Base-by-base conservation (phyloP, 1,284 basidiomycete species). In the Macrocystidia cucumis region DNA sequence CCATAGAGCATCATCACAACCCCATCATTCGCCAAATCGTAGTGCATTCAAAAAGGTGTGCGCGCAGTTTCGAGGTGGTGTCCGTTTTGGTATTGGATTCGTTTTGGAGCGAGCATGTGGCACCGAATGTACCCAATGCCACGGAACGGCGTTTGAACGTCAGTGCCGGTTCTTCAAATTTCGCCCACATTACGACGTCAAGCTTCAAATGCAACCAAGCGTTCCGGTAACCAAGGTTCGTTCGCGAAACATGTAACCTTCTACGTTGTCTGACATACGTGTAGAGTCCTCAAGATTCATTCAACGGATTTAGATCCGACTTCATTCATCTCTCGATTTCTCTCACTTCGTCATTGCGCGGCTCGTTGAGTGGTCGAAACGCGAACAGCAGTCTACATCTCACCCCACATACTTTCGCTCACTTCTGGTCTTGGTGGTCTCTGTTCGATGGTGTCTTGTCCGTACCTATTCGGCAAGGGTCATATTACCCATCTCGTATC, bases 241-340 rank as follows among this genome's bases (percentile, higher is more conserved):
- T 16, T 30, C 17, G 9, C 12, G 5, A n/a, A 30, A 27, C 13
- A 35, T 14, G 28, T 7, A 23, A 29, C 7, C 6, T 19, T 19
- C 3, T 9, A 29, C 17, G 18, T 40, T 38, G 34, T 37, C 27
- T 30, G 22, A 32, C 17, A 33, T 9, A 34, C 14, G 32, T 18
- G 12, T 40, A 78, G 78, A 62, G 58, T 17, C 42, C 51, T 14
- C 58, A 69, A 24, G 93, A 98, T 60, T 93, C 92, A 0, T 97
- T 79, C 57, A 75, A 76, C 40, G 86, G 77, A 2, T 98, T 97
- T 62, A 79, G 95, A 21, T 96, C 92, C 5, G 85, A 98, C 58
- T 96, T 91, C 55, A 81, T 97, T 40, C 95, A 98, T 60, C 74
- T 96, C 37, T 92, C 91, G 0, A 69, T 95, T 30, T 97, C 92